phyloP scores from a whole-genome alignment of 768 basidiomycete genomes.

The Candolleomyces eurysporus region DNA sequence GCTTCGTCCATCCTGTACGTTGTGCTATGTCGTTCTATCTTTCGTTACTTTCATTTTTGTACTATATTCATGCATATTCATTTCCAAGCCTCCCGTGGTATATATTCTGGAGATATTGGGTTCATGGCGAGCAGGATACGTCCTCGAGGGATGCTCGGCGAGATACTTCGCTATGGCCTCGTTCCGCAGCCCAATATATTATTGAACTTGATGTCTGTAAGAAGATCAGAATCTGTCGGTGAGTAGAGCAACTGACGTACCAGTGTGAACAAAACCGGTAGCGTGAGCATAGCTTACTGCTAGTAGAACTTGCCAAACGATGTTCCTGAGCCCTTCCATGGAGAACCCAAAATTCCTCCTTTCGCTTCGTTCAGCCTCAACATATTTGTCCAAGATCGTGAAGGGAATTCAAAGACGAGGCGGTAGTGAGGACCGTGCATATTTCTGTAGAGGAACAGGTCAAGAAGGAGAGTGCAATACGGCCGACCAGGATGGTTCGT shows the following conservation, averaged over 20 bases:
- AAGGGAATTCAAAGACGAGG: not conserved
- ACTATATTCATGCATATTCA: too few species aligned
- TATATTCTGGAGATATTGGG: slow-evolving; percentile 9
- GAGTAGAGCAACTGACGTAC: slow-evolving; percentile 10
- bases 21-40: too few species aligned
- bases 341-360: not conserved
- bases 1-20: too few species aligned
- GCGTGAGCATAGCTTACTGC: slow-evolving; percentile 26
- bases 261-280: slow-evolving; percentile 19
- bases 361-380: not conserved
- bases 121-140: slow-evolving; percentile 11
- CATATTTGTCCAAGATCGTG: not conserved
- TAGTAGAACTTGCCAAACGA: slow-evolving; percentile 25
- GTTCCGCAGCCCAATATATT: slow-evolving; percentile 11
- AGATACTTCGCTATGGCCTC: slow-evolving; percentile 6
- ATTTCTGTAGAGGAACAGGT: not conserved
- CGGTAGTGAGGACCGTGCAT: not conserved
- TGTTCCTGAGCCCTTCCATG: slow-evolving; percentile 12
- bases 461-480: not conserved
- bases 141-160: slow-evolving; percentile 10
- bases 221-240: not conserved
- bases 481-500: not conserved
- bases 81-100: too few species aligned
- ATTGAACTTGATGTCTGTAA: slow-evolving; percentile 21
- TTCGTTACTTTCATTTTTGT: too few species aligned